Percentiles rank a stretch among this genome's conserved stretches.
phyloP scores from a whole-genome alignment of 129 eudicot genomes.

The Flaveria sonorensis region DNA sequence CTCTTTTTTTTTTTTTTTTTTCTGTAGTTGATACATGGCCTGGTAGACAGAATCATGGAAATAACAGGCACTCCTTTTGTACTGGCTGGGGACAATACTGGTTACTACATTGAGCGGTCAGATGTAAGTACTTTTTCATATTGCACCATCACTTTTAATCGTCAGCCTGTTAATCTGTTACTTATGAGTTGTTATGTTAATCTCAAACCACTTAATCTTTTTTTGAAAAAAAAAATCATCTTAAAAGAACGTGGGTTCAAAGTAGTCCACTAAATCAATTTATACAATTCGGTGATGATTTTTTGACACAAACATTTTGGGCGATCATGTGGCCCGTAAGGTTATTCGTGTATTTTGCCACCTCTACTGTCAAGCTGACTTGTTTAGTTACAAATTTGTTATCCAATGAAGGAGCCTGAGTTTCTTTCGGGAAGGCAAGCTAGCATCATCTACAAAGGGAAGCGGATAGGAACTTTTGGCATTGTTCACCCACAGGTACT shows the following conservation, averaged over 20 bases:
- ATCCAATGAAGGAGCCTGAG: conserved; percentile 68
- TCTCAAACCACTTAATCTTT: not conserved
- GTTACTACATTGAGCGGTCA: conserved; percentile 72
- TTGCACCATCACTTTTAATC: not conserved
- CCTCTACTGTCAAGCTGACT: not conserved
- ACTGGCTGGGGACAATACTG: conserved; percentile 58
- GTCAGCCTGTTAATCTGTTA: not conserved
- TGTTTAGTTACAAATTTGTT: conserved; percentile 11
- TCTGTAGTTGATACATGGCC: conserved; percentile 84
- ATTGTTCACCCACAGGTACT: conserved; percentile 93
- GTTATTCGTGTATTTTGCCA: not conserved
- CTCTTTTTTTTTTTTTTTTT: not conserved
- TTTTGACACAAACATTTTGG: not conserved
- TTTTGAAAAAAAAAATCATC: not conserved
- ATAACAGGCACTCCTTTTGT: conserved; percentile 71
- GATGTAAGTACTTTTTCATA: conserved; percentile 46
- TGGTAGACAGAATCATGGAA: conserved; percentile 90
- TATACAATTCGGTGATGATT: not conserved
- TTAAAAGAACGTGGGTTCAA: not conserved
- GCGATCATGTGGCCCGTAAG: not conserved
- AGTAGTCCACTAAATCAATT: not conserved
- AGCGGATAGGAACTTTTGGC: conserved; percentile 79
- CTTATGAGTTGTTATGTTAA: conserved; percentile 7
- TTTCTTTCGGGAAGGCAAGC: conserved; percentile 95
- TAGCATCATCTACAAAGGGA: conserved; percentile 77